Evolutionary conservation across 2,329 filamentous ascomycete genomes (phyloP).

Genomic region (Colletotrichum sidae): DNA sequence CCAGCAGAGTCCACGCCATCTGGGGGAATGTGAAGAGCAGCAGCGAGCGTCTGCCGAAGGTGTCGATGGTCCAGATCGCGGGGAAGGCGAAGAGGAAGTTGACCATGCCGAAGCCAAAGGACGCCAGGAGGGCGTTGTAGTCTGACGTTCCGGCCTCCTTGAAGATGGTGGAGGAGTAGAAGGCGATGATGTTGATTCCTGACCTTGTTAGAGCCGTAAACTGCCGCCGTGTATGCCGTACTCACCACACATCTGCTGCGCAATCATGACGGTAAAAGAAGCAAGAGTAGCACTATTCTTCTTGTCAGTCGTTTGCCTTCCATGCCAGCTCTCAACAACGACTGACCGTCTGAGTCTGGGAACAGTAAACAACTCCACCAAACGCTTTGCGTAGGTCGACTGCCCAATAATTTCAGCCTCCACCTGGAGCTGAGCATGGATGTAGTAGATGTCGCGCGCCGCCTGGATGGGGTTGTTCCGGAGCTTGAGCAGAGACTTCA

Average conservation of each 20-base stretch:
- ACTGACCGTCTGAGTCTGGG: constrained; percentile 59
- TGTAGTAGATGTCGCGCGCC: constrained; percentile 72
- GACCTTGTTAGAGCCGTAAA: too few relatives aligned
- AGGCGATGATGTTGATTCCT: constrained; percentile 60
- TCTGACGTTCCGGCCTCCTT: constrained; percentile 50
- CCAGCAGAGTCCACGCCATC: constrained; percentile 71
- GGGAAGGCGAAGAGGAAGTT: constrained; percentile 73
- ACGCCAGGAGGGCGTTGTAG: constrained; percentile 58
- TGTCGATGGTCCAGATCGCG: constrained; percentile 75
- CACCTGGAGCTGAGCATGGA: constrained; percentile 53
- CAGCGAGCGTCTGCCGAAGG: constrained; percentile 71
- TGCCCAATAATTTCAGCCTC: constrained; percentile 45
- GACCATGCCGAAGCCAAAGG: constrained; percentile 68
- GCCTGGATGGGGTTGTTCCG: constrained; percentile 70
- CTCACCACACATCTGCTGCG: constrained; percentile 70
- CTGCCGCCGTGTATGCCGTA: neutral
- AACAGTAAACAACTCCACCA: constrained; percentile 68
- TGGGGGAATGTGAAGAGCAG: constrained; percentile 75
- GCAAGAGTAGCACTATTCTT: constrained; percentile 69
- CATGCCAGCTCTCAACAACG: neutral
- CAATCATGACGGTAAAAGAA: constrained; percentile 76
- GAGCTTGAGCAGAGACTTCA: constrained; percentile 65
- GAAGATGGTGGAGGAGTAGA: constrained; percentile 61
- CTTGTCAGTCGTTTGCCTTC: neutral
- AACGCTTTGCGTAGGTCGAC: constrained; percentile 59